phyloP scores from a whole-genome alignment of 306 rosid genomes.

The Sechiopsis laciniata region DNA sequence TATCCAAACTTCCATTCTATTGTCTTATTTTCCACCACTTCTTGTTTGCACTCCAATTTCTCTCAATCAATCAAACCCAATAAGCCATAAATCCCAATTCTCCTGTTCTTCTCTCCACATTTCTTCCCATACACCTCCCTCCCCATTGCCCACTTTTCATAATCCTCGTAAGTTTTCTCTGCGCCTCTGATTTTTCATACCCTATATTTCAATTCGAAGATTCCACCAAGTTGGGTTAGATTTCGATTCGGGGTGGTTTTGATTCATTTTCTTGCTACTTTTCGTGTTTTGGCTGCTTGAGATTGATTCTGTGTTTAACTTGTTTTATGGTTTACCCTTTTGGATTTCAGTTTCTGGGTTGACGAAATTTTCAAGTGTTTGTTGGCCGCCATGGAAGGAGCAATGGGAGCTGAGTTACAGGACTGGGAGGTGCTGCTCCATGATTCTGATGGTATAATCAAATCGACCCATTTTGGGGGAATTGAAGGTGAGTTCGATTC shows the following conservation, averaged over 20 bases:
- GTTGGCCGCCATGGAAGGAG: slow-evolving; percentile 35
- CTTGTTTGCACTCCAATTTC: too few relatives aligned
- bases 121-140: not conserved
- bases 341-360: not conserved
- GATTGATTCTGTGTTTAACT: not conserved
- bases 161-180: not conserved
- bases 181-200: slow-evolving; percentile 7
- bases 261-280: not conserved
- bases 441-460: slow-evolving; percentile 25
- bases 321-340: not conserved
- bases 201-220: not conserved
- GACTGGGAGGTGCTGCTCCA: slow-evolving; percentile 70
- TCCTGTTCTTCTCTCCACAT: not conserved
- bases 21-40: too few relatives aligned
- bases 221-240: not conserved
- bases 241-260: slow-evolving; percentile 11
- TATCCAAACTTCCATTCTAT: too few relatives aligned
- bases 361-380: not conserved
- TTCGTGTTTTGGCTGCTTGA: not conserved
- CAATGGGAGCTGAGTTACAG: slow-evolving; percentile 37
- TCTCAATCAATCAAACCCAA: too few relatives aligned
- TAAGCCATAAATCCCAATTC: too few relatives aligned
- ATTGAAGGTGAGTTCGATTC: slow-evolving; percentile 39
- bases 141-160: not conserved
- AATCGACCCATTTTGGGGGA: slow-evolving; percentile 23